Base-by-base conservation (phyloP, 139 green algal genomes). In the Nannochloris sp. region DNA sequence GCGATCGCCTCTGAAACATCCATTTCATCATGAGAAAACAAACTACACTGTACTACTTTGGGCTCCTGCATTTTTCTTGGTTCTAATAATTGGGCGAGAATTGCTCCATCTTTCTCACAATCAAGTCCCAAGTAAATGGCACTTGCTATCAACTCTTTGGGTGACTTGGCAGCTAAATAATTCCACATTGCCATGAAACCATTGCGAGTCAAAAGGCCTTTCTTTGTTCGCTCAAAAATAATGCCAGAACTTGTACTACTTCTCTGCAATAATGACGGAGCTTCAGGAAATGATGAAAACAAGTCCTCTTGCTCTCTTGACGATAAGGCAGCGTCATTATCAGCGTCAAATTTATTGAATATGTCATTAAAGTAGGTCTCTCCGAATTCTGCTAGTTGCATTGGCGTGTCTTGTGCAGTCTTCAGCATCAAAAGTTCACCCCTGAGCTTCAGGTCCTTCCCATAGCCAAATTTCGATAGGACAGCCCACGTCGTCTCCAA, bases 401-500 rank as follows among this genome's bases (percentile, higher is more conserved):
- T 69, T 18, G 83, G 72, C 83, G 87, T 51, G 3, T 62, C 25
- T 25, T 56, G 71, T 18, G 34, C 27, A 51, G 81, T 81, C 50
- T 66, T 66, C 43, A 85, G 78, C 0, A 75, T 62, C 40, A 92
- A 57, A 43, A 85, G 23, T 27, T 84, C 77, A 14, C 82, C 66
- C 6, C 57, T 54, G 24, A 94, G 70, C 23, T 64, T 63, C 44
- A 94, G 70, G 23, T 76, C 53, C 66, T 92, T 78, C 62, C 75
- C 80, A 72, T 94, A 94, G 31, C 87, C 88, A 68, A 89, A 93
- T 36, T 68, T 83, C 24, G 86, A 73, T 59, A 95, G 78, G 37
- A 95, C 87, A 55, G 86, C 78, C 90, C 90, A 97, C 6, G 84
- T 89, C 1, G 90, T 95, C 62, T 97, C 90, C 54, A 94, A 77